A percentile compares a stretch with the other conserved stretches of the same genome.
Conservation (phyloP, 164 flowering plant genomes). For the Saururus chinensis region DNA sequence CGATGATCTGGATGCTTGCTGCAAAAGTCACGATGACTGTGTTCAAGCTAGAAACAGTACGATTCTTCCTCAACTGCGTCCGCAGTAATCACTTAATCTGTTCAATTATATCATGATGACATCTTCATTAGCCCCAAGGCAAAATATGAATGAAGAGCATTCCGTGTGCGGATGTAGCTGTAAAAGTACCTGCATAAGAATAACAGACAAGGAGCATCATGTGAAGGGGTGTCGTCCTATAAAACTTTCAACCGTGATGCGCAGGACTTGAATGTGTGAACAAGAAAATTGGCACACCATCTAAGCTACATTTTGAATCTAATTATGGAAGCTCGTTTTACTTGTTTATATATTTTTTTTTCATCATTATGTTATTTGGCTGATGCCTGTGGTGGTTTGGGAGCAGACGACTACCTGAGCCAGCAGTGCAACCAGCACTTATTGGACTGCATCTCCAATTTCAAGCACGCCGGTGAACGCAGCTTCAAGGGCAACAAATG, state of each 20-base stretch:
- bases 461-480: slow-evolving; percentile 26
- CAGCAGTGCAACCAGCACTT: slow-evolving; percentile 60
- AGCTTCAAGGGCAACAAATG: slow-evolving; percentile 65
- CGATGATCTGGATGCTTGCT: slow-evolving; percentile 86
- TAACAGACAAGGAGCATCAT: neutral
- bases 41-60: slow-evolving; percentile 56
- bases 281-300: no score
- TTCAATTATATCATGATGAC: no score
- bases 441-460: slow-evolving; percentile 43
- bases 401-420: slow-evolving; percentile 67
- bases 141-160: no score
- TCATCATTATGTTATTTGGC: neutral
- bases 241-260: neutral
- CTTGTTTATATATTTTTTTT: neutral
- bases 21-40: slow-evolving; percentile 81
- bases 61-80: slow-evolving; percentile 5
- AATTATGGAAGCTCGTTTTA: neutral
- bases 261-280: no score
- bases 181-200: neutral
- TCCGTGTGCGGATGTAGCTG: no score
- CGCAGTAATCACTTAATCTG: neutral
- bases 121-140: neutral
- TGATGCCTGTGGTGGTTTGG: neutral
- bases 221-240: neutral
- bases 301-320: no score